Conservation (phyloP, 306 rosid species). For the Cyclanthera cordifolia region DNA sequence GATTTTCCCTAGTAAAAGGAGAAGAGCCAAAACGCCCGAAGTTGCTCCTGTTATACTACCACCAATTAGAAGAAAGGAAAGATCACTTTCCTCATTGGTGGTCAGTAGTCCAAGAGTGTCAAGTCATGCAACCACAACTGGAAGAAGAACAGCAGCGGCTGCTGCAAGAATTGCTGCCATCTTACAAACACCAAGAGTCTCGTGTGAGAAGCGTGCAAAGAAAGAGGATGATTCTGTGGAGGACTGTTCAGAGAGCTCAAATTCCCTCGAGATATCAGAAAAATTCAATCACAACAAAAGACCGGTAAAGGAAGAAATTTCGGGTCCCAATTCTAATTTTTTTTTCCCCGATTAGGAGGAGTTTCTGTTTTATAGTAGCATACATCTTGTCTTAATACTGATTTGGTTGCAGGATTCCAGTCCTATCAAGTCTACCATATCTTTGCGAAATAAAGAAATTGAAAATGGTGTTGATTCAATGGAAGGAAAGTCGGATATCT, state of each 20-base stretch:
- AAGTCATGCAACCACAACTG: conserved; percentile 49
- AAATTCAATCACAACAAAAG: conserved; percentile 37
- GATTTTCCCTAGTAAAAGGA: conserved; percentile 62
- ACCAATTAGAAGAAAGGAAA: conserved; percentile 82
- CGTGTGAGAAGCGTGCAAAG: conserved; percentile 39
- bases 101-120: conserved; percentile 85
- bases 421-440: conserved; percentile 43
- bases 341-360: neutral
- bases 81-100: conserved; percentile 88
- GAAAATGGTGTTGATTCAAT: conserved; percentile 46
- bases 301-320: conserved; percentile 35
- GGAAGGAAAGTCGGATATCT: conserved; percentile 68
- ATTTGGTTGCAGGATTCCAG: conserved; percentile 38
- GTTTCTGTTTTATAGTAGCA: neutral
- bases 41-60: conserved; percentile 40
- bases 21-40: conserved; percentile 55
- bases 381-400: conserved; percentile 15
- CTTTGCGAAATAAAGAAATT: conserved; percentile 39
- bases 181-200: conserved; percentile 44
- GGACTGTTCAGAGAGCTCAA: conserved; percentile 47
- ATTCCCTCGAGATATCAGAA: conserved; percentile 51
- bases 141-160: conserved; percentile 72
- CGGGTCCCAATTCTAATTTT: neutral
- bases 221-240: conserved; percentile 49
- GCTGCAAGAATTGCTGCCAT: conserved; percentile 55